Conservation (phyloP, 441 rosid genomes). For the Dalechampia spathulata region DNA sequence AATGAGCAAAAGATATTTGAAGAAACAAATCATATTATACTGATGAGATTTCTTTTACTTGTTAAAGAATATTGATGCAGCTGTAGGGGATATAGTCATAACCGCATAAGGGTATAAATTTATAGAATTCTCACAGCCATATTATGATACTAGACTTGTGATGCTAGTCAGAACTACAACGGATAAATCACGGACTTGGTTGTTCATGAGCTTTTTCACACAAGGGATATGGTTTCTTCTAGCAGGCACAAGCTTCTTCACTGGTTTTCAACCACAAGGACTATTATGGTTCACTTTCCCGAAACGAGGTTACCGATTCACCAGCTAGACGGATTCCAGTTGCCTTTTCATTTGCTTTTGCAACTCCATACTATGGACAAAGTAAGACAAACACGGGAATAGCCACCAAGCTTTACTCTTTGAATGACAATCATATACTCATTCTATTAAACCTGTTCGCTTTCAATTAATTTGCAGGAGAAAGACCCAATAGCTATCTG, state of each 20-base stretch:
- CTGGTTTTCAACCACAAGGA: neutral
- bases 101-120: neutral
- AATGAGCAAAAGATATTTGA: too few relatives aligned
- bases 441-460: neutral
- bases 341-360: slow-evolving; percentile 2
- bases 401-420: too few relatives aligned
- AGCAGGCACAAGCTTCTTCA: neutral
- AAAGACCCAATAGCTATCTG: neutral
- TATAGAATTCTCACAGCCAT: slow-evolving; percentile 6
- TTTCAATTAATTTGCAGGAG: slow-evolving; percentile 1
- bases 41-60: neutral
- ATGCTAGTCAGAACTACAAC: neutral
- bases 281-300: neutral
- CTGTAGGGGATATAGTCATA: slow-evolving; percentile 2
- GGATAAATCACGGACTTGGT: slow-evolving; percentile 2
- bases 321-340: neutral
- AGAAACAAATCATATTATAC: neutral
- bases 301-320: neutral
- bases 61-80: slow-evolving; percentile 5
- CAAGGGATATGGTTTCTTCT: slow-evolving; percentile 1
- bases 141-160: neutral
- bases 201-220: neutral
- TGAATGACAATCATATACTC: too few relatives aligned
- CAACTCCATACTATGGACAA: neutral
- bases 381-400: neutral